Conservation (phyloP, 2,329 filamentous ascomycete species). For the Ceratocystis harringtonii region DNA sequence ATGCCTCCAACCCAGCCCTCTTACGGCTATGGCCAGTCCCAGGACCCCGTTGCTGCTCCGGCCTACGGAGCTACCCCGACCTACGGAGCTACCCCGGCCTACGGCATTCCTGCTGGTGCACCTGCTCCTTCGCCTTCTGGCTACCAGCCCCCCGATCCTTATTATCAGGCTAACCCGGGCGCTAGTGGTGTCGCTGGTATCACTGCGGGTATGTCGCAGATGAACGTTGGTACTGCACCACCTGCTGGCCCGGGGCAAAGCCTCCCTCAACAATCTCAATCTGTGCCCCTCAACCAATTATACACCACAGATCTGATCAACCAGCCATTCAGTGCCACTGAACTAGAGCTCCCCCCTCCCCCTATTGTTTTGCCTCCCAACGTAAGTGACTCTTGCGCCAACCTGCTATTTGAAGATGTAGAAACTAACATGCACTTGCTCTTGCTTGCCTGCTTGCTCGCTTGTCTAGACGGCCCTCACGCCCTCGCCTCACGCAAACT, state of each 20-base stretch:
- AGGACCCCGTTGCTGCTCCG: conserved; percentile 31
- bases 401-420: not conserved
- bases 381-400: conserved; percentile 40
- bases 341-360: conserved; percentile 81
- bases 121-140: conserved; percentile 34
- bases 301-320: conserved; percentile 83
- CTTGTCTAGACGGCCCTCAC: conserved; percentile 62
- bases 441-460: no score
- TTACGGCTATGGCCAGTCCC: conserved; percentile 44
- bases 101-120: conserved; percentile 24
- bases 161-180: conserved; percentile 35
- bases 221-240: conserved; percentile 48
- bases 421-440: not conserved
- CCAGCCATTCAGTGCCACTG: conserved; percentile 85
- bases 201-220: conserved; percentile 72
- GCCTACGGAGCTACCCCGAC: conserved; percentile 28
- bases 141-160: conserved; percentile 53
- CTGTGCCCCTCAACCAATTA: conserved; percentile 56
- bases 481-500: conserved; percentile 80
- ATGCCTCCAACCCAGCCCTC: conserved; percentile 31
- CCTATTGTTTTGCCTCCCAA: conserved; percentile 83
- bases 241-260: conserved; percentile 32
- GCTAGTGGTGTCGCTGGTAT: conserved; percentile 50
- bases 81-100: conserved; percentile 31
- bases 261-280: conserved; percentile 33